These are phyloP conservation scores for Colletotrichum incanum DNA, from an alignment of 2,329 filamentous ascomycete genomes.

Conservation along the genomic window DNA sequence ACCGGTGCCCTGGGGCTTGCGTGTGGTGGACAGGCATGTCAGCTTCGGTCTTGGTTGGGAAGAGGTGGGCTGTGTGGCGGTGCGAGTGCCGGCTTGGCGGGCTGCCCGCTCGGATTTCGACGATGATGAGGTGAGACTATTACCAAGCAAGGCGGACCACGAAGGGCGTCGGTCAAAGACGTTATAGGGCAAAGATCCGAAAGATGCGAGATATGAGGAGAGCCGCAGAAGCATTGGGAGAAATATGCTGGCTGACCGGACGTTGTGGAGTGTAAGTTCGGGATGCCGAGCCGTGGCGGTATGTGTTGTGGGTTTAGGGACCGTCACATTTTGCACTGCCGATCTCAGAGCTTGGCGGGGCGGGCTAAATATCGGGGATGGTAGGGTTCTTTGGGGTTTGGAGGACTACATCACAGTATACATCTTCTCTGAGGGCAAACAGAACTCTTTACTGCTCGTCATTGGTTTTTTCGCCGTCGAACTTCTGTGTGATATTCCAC, in stretches of 20 bases:
- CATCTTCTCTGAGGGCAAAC: background rate
- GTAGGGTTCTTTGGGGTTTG: background rate
- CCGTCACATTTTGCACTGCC: background rate
- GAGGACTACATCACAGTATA: background rate
- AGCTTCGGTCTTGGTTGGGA: background rate
- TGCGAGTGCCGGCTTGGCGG: background rate
- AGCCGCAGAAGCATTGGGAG: background rate
- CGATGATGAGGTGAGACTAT: background rate
- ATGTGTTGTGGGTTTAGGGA: background rate
- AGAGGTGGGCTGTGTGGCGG: background rate
- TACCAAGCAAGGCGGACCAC: background rate
- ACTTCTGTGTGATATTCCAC: background rate
- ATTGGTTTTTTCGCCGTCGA: background rate
- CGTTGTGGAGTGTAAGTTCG: background rate
- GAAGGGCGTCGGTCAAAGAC: background rate
- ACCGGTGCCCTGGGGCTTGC: background rate
- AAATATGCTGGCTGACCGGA: background rate
- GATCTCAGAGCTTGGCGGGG: conserved; percentile 8
- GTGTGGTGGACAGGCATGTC: background rate
- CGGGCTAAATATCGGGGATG: background rate
- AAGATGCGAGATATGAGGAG: background rate
- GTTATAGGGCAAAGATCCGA: background rate
- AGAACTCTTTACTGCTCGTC: too few species aligned
- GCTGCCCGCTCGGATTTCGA: background rate
- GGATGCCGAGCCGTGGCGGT: background rate